These are phyloP conservation scores for Alternaria metachromatica DNA, from an alignment of 2,329 filamentous ascomycete species.

Conservation along the genomic window DNA sequence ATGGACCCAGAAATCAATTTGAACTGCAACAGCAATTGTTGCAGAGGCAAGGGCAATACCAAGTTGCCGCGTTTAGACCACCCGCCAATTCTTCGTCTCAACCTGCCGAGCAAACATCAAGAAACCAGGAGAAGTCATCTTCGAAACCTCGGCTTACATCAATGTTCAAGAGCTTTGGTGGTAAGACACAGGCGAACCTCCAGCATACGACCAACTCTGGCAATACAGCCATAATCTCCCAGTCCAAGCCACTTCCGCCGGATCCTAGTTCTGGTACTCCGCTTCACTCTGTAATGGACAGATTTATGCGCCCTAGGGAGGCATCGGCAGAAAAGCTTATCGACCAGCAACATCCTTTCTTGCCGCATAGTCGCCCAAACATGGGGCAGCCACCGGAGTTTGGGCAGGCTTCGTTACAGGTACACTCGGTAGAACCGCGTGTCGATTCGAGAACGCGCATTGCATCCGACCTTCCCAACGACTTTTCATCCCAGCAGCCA, in stretches of 20 bases:
- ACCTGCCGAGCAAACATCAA: constrained; percentile 26
- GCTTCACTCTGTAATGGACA: constrained; percentile 34
- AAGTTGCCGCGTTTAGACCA: constrained; percentile 50
- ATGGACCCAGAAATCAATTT: constrained; percentile 32
- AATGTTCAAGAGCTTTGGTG: constrained; percentile 56
- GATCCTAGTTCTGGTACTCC: constrained; percentile 27
- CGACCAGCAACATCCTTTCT: constrained; percentile 19
- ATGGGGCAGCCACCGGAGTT: constrained; percentile 38
- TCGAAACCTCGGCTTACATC: constrained; percentile 37
- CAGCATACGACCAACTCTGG: constrained; percentile 12
- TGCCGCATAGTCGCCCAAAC: constrained; percentile 29
- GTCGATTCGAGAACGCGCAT: constrained; percentile 35
- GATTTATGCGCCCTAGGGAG: constrained; percentile 29
- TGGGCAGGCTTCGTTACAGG: constrained; percentile 38
- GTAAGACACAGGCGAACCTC: constrained; percentile 26
- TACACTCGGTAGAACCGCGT: constrained; percentile 38
- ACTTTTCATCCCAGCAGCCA: constrained; percentile 31
- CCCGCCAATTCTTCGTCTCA: constrained; percentile 46
- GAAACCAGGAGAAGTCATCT: constrained; percentile 32
- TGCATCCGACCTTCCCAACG: constrained; percentile 28
- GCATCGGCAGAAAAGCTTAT: constrained; percentile 22
- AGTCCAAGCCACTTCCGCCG: background rate
- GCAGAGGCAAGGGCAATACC: constrained; percentile 43
- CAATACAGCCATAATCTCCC: constrained; percentile 3
- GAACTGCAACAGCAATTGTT: constrained; percentile 42